Conservation (phyloP, 2,329 filamentous ascomycete genomes). For the Pseudogymnoascus sp. region DNA sequence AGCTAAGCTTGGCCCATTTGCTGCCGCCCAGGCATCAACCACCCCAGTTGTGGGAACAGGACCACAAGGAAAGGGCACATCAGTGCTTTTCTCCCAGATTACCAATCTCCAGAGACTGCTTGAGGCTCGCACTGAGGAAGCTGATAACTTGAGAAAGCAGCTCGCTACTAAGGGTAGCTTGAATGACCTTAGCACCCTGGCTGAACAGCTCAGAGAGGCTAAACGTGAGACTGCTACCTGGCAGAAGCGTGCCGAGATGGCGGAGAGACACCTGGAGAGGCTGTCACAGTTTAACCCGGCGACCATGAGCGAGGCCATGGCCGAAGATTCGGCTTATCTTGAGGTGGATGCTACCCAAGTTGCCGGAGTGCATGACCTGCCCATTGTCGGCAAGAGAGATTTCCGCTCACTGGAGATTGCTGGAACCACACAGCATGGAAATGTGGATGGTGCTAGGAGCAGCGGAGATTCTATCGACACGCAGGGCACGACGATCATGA, state of each 20-base stretch:
- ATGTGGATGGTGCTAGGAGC: background rate
- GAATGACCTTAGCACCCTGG: conserved; percentile 37
- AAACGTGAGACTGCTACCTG: conserved; percentile 40
- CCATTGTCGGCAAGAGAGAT: background rate
- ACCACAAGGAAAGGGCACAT: conserved; percentile 15
- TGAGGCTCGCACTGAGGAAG: conserved; percentile 39
- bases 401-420: background rate
- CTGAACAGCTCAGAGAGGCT: conserved; percentile 39
- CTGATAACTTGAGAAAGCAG: conserved; percentile 36
- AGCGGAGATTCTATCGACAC: background rate
- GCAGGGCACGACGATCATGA: background rate
- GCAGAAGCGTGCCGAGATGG: conserved; percentile 47
- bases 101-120: conserved; percentile 42
- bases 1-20: background rate
- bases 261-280: conserved; percentile 44
- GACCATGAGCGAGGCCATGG: background rate
- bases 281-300: conserved; percentile 6
- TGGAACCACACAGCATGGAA: background rate
- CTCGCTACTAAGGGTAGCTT: conserved; percentile 30
- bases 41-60: background rate
- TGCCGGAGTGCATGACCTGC: background rate
- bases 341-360: background rate
- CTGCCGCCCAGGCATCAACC: background rate
- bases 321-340: background rate
- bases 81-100: conserved; percentile 41